Evolutionary conservation across 176 grass and related monocot genomes (phyloP), one percentile per base, ranked within the genome.

Genomic region (Eragrostis curvula): DNA sequence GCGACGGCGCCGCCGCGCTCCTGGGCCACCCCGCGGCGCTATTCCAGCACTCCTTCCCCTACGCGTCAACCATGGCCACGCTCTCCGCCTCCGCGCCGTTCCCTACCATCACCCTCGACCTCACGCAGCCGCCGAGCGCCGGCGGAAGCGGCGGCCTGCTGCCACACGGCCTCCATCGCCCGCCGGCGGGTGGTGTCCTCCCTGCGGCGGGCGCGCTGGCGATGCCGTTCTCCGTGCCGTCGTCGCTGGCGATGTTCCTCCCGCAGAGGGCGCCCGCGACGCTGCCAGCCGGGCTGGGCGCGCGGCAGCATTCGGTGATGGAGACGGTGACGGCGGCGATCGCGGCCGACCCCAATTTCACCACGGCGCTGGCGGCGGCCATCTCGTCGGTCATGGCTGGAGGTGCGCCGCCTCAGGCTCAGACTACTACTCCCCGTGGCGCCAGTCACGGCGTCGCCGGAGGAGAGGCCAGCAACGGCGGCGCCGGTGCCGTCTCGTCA

Each of bases 81-180:
- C 93, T 94, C 73, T 97, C 94, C 7, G 92, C 94, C 6, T 97
- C 94, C 8, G 91, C 94, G 11, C 89, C 91, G 2, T 97, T 97
- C 68, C 94, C 92, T 16, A 97, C 94, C 32, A 91, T 97, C 70
- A 97, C 92, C 48, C 83, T 97, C 61, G 91, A 97, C 70, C 92
- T 97, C 53, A 97, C 94, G 9, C 89, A 92, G 32, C 12, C 79
- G 7, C 87, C 81, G 1, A 24, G 3, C 5, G 17, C 40, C n/a
- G 43, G 47, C 39, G 77, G 58, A 14, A 43, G 27, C 63, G 84
- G 41, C 72, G 52, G 65, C 42, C 55, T 68, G 29, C 66, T 75
- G 74, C 18, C 24, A 5, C 86, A 70, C 85, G 81, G 40, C 28
- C 83, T 71, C 75, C 89, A 67, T 12, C 83, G 39, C 27, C 61